Conservation (phyloP, 345 rosid genomes). For the Clarkia xantiana region DNA sequence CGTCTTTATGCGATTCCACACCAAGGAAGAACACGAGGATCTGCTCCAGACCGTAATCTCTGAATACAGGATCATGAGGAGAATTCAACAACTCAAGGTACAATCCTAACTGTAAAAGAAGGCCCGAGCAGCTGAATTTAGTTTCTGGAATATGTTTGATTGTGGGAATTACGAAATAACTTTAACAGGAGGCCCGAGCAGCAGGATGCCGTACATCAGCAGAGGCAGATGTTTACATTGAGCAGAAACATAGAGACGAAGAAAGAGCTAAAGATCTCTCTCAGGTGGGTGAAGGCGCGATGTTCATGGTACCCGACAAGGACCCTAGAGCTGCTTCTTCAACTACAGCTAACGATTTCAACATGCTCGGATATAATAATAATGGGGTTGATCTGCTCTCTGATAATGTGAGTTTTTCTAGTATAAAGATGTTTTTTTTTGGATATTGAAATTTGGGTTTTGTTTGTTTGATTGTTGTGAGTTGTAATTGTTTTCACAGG, state of each 20-base stretch:
- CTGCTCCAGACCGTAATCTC: constrained; percentile 52
- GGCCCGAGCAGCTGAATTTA: constrained; percentile 70
- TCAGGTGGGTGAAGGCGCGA: constrained; percentile 31
- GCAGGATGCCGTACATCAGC: constrained; percentile 81
- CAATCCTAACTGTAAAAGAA: constrained; percentile 32
- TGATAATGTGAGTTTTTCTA: constrained; percentile 50
- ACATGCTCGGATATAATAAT: constrained; percentile 29
- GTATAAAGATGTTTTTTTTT: neutral
- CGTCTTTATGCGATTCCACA: constrained; percentile 80
- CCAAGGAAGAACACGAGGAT: constrained; percentile 84
- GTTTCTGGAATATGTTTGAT: neutral
- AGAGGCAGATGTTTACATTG: constrained; percentile 67
- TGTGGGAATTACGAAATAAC: constrained; percentile 1
- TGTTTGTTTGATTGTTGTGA: no score
- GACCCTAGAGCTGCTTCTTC: constrained; percentile 36
- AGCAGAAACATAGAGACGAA: constrained; percentile 50
- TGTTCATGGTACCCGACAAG: constrained; percentile 26
- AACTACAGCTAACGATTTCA: constrained; percentile 42
- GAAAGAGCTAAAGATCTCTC: constrained; percentile 61
- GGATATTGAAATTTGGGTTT: neutral
- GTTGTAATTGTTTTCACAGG: constrained; percentile 30
- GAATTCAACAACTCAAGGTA: constrained; percentile 74
- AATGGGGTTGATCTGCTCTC: constrained; percentile 57
- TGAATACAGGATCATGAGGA: constrained; percentile 65
- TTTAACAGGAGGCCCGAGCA: constrained; percentile 66